Conservation (phyloP, 2,329 filamentous ascomycete genomes). For the Lasiodiplodia citricola region DNA sequence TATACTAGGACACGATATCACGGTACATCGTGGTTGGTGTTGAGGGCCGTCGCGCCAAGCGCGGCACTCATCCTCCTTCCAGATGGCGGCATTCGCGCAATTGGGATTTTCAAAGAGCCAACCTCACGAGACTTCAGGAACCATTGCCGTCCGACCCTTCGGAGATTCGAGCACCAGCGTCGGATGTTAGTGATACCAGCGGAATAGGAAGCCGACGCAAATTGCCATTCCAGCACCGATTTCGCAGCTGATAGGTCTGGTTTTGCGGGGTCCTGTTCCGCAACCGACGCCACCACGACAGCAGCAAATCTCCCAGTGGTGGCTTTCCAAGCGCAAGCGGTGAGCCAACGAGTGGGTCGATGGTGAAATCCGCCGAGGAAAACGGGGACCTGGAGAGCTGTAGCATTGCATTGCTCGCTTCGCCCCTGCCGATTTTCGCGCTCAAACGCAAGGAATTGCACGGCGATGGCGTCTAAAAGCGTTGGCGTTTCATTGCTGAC, state of each 20-base stretch:
- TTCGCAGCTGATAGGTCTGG: not conserved
- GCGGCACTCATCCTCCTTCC: not conserved
- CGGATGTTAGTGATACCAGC: not conserved
- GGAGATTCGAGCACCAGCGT: not conserved
- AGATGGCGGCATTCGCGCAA: not conserved
- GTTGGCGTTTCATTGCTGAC: not conserved
- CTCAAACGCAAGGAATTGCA: not conserved
- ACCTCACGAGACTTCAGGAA: not conserved
- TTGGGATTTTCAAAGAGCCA: not conserved
- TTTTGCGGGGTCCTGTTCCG: not conserved
- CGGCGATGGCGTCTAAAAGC: not conserved
- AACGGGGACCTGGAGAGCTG: not conserved
- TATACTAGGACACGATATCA: not conserved
- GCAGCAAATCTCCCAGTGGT: not conserved
- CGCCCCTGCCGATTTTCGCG: not conserved
- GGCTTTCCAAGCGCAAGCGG: slow-evolving; percentile 14
- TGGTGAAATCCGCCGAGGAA: slow-evolving; percentile 6
- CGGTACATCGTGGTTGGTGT: not conserved
- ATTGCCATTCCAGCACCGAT: not conserved
- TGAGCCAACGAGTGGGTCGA: not conserved
- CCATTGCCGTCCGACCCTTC: not conserved
- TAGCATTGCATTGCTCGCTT: not conserved
- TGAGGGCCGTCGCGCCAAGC: not conserved
- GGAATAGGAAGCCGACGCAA: not conserved
- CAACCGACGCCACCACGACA: slow-evolving; percentile 1